These are phyloP conservation scores for Salix dunnii DNA, from an alignment of 345 rosid species.

Conservation along the genomic window DNA sequence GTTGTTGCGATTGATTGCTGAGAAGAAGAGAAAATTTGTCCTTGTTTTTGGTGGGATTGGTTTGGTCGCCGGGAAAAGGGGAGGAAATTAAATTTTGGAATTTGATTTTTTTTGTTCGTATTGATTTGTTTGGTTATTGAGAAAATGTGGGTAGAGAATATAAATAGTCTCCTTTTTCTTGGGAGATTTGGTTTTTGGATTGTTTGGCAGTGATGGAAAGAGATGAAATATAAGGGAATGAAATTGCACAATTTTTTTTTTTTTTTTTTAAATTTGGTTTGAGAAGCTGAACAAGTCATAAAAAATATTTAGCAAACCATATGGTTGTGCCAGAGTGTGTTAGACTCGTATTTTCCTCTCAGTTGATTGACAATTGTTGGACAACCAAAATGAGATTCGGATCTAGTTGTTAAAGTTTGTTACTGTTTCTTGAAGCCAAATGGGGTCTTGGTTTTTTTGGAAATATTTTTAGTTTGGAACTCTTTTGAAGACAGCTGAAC, in stretches of 20 bases:
- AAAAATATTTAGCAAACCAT: background rate
- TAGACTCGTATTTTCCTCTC: background rate
- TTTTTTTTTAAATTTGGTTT: background rate
- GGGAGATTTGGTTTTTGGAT: background rate
- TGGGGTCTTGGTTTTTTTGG: background rate
- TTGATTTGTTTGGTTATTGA: background rate
- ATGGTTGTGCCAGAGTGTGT: background rate
- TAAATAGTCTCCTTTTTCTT: background rate
- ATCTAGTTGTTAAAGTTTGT: background rate
- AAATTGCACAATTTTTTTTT: background rate
- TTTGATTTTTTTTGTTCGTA: background rate
- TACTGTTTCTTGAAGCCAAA: background rate
- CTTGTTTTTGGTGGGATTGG: background rate
- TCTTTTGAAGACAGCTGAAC: constrained; percentile 1
- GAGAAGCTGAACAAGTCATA: background rate
- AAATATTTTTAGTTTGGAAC: background rate
- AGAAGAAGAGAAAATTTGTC: background rate
- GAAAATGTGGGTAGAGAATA: background rate
- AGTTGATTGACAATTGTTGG: background rate
- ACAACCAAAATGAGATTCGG: background rate
- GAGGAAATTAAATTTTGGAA: background rate
- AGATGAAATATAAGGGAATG: background rate
- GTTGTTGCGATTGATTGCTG: background rate
- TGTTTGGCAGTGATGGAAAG: background rate
- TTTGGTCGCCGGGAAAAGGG: background rate